These are phyloP conservation scores for Articulospora tetracladia DNA, from an alignment of 495 filamentous ascomycete genomes.

Conservation along the genomic window DNA sequence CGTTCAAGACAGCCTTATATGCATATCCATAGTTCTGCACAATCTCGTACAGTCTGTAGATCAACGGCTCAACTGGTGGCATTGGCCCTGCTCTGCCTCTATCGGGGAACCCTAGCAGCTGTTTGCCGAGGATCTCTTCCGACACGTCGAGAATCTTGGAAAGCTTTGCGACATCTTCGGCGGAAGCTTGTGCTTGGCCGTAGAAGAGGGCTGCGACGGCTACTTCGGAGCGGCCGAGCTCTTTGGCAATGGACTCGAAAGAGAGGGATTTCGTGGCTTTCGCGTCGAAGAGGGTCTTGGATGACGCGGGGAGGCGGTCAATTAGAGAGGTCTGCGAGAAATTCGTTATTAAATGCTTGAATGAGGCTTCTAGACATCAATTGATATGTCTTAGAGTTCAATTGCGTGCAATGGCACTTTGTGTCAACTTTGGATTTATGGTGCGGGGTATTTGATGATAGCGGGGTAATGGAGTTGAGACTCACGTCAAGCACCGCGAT, in stretches of 20 bases:
- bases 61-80: conserved; percentile 90
- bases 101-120: conserved; percentile 74
- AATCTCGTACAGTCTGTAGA: conserved; percentile 94
- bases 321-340: conserved; percentile 34
- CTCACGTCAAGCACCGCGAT: conserved; percentile 36
- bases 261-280: conserved; percentile 72
- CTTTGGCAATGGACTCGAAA: conserved; percentile 75
- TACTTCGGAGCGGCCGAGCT: conserved; percentile 83
- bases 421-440: neutral
- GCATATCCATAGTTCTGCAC: conserved; percentile 98
- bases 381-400: neutral
- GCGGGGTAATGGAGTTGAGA: conserved; percentile 1
- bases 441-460: neutral
- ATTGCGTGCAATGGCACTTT: neutral
- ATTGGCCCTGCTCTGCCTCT: conserved; percentile 82
- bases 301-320: conserved; percentile 59
- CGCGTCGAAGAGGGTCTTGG: conserved; percentile 74
- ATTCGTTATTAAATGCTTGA: too few relatives aligned
- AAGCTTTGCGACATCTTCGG: conserved; percentile 74
- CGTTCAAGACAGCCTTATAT: conserved; percentile 94
- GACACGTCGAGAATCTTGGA: conserved; percentile 61
- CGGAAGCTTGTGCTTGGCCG: conserved; percentile 77
- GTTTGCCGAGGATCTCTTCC: conserved; percentile 49
- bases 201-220: conserved; percentile 93
- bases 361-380: too few relatives aligned